A percentile compares a stretch with the other conserved stretches of the same genome.
These are phyloP conservation scores for Melampsora larici-populina DNA, from an alignment of 1,284 basidiomycete genomes.

Conservation along the genomic window DNA sequence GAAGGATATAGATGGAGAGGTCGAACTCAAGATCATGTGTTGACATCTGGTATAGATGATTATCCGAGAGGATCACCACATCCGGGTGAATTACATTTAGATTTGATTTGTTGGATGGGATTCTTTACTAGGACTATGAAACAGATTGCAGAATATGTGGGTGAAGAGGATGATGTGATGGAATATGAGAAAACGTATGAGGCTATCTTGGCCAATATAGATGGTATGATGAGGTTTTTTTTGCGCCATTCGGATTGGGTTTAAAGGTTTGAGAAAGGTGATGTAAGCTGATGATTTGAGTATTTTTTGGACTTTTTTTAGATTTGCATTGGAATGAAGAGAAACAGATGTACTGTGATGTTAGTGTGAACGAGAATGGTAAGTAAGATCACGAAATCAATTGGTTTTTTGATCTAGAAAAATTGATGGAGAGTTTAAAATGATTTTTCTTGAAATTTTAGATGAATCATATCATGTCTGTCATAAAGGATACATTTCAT, in stretches of 20 bases:
- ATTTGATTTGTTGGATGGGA: conserved; percentile 91
- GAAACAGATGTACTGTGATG: conserved; percentile 86
- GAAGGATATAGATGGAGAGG: conserved; percentile 94
- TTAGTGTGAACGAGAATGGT: conserved; percentile 78
- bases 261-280: neutral
- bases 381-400: conserved; percentile 43
- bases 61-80: conserved; percentile 83
- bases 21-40: conserved; percentile 75
- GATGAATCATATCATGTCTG: conserved; percentile 87
- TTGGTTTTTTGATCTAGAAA: neutral
- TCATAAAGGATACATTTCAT: conserved; percentile 83
- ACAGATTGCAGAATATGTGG: conserved; percentile 75
- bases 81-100: conserved; percentile 83
- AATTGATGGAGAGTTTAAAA: neutral
- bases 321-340: conserved; percentile 90
- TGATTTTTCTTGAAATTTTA: conserved; percentile 53
- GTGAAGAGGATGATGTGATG: conserved; percentile 71
- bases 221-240: conserved; percentile 62
- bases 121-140: conserved; percentile 86
- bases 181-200: conserved; percentile 73
- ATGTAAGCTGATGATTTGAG: conserved; percentile 27
- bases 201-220: conserved; percentile 77
- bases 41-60: conserved; percentile 92
- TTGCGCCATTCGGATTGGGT: neutral
- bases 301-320: conserved; percentile 51